Conservation (phyloP, 331 rosid genomes). For the Acacia pycnantha region DNA sequence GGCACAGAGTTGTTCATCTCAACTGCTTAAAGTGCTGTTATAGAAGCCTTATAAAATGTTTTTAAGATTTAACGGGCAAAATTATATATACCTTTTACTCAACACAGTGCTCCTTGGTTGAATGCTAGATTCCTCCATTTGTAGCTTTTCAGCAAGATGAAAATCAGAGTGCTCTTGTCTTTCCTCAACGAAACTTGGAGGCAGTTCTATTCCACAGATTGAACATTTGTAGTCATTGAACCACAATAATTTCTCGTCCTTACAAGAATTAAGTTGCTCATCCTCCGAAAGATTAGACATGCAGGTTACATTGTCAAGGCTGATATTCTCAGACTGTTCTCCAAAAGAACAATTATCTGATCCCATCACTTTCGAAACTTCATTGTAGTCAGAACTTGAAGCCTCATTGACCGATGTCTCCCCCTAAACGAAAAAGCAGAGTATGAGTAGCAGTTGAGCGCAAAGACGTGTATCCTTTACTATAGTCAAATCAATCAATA, state of each 20-base stretch:
- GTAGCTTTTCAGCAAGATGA: conserved; percentile 90
- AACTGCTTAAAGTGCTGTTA: not conserved
- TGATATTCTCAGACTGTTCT: conserved; percentile 31
- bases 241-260: conserved; percentile 51
- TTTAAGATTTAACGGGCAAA: not conserved
- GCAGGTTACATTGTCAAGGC: conserved; percentile 25
- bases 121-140: conserved; percentile 67
- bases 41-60: not conserved
- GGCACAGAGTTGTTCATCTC: not conserved
- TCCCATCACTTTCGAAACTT: conserved; percentile 17
- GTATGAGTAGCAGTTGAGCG: conserved; percentile 4
- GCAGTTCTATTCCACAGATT: conserved; percentile 81
- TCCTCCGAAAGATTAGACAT: conserved; percentile 29
- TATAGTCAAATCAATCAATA: conserved; percentile 21
- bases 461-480: not conserved
- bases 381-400: conserved; percentile 24
- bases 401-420: conserved; percentile 28
- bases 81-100: conserved; percentile 49
- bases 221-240: conserved; percentile 79
- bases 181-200: conserved; percentile 69
- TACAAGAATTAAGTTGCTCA: conserved; percentile 35
- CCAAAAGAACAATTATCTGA: conserved; percentile 39
- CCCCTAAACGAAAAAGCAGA: conserved; percentile 30
- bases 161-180: conserved; percentile 79
- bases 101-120: conserved; percentile 28